Evolutionary conservation across 1,139 yeast genomes (phyloP), one percentile per base, ranked within the genome.

Genomic region (Torulaspora pretoriensis): DNA sequence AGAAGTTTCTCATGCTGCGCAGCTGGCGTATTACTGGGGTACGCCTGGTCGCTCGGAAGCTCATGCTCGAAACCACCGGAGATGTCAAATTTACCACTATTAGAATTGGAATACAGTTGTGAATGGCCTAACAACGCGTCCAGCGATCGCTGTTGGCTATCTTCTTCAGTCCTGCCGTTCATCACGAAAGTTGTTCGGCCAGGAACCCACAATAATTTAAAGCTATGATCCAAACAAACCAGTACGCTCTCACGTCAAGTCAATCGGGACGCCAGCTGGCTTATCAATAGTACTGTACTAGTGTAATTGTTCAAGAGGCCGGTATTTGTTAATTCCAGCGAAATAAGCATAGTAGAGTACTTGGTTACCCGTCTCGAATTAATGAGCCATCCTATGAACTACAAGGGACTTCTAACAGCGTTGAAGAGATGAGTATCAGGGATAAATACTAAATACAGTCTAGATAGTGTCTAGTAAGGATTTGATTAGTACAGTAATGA

Each of bases 1-100:
- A 47, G 38, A 10, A 57, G 29, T 34, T 48, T 50, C 42, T 57
- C 61, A 30, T 57, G 63, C 36, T 55, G 56, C 30, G 50, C 52
- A 4, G 64, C 61, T 4, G 63, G 62, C 2, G 57, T 51, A 35
- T 31, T 42, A 8, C 41, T 48, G 16, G 51, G 43, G 32, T 52
- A 53, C 7, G 49, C 45, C 28, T 50, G 46, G 28, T 35, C 34
- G 9, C 22, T 13, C 14, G 41, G 41, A 31, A 38, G 25, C 13
- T 40, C 34, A 16, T 34, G 34, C 14, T 33, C 43, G 24, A 40
- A 27, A 3, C 43, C 43, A 7, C 29, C 25, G n/a, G 29, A 34
- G 16, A 34, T 25, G 4, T 27, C 13, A 14, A 33, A 40, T 14
- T 29, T 34, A 10, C 38, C 28, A 27, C 17, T 13, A 4, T 24